phyloP scores from a whole-genome alignment of 2,329 filamentous ascomycete species.

The Colletotrichum horii region DNA sequence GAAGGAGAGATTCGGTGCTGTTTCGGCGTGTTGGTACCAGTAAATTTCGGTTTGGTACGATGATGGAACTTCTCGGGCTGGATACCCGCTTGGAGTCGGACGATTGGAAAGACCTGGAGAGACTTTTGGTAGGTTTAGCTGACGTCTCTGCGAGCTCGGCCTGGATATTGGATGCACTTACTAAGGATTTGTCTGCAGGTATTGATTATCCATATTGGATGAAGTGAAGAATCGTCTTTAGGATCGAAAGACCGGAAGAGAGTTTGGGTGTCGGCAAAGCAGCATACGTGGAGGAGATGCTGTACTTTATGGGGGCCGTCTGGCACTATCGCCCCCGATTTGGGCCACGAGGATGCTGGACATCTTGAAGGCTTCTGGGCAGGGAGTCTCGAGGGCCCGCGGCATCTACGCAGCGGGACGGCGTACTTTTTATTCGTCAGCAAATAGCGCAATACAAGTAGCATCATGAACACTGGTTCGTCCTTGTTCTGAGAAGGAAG shows the following conservation, averaged over 20 bases:
- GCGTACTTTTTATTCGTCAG: background rate
- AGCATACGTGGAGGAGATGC: background rate
- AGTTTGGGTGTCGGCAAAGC: background rate
- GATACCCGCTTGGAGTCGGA: background rate
- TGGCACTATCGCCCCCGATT: background rate
- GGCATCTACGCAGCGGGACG: background rate
- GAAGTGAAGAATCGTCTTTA: background rate
- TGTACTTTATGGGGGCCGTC: background rate
- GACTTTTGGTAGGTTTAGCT: background rate
- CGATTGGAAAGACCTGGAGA: background rate
- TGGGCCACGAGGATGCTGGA: background rate
- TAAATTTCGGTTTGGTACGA: background rate
- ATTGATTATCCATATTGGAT: background rate
- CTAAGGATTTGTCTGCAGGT: background rate
- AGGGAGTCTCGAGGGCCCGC: background rate
- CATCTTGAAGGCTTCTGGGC: background rate
- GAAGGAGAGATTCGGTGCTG: background rate
- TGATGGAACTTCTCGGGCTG: background rate
- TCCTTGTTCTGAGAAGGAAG: background rate
- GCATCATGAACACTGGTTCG: background rate
- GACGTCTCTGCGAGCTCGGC: background rate
- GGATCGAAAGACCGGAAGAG: background rate
- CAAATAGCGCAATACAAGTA: background rate
- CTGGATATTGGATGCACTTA: background rate
- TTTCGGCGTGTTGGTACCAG: background rate